Base-by-base conservation (phyloP, 1,284 basidiomycete species). In the Fistulinella cinereoalba region DNA sequence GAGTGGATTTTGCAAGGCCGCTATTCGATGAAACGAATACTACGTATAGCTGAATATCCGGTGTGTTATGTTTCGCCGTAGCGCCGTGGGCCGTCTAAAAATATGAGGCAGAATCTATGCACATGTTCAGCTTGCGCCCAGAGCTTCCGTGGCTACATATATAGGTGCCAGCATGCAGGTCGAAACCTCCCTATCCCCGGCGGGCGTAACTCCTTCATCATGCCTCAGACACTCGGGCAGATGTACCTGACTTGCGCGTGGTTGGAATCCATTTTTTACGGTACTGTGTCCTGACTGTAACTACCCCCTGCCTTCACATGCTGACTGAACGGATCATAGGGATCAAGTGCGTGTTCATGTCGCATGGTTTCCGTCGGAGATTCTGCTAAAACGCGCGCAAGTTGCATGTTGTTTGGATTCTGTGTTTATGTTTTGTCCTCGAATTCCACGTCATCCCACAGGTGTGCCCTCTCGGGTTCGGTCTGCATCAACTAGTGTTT, bases 251-350 rank as follows among this genome's bases (percentile, higher is more conserved):
- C 34, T 13, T 47, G 45, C 10, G 46, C 29, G 6, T 58, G 55
- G 49, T 18, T 58, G 18, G 56, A 56, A 29, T 28, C 49, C 21
- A 49, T 56, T 23, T 53, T 57, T 33, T 56, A 56, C 36, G 54
- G 54, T 56, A 37, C 32, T 7, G 12, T 24, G 44, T 44, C 16
- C 6, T 31, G 7, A 7, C 29, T 11, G 21, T 33, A 29, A 37
- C 9, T 5, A 12, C 15, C 3, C 22, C 8, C 23, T 10, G 22
- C 16, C 21, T 29, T n/a, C 16, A 16, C 24, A n/a, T 40, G 11
- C 22, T 22, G 10, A 27, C 18, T 10, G 2, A 23, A n/a, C 10
- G 11, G 11, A 25, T 33, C 33, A n/a, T 29, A 56, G 54, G 54
- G 19, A 11, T 55, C 34, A 56, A 56, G 54, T 56, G 18, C 11